Percentiles rank a stretch among this genome's conserved stretches.
phyloP scores from a whole-genome alignment of 2,329 filamentous ascomycete genomes.

The Parastagonospora nodorum region DNA sequence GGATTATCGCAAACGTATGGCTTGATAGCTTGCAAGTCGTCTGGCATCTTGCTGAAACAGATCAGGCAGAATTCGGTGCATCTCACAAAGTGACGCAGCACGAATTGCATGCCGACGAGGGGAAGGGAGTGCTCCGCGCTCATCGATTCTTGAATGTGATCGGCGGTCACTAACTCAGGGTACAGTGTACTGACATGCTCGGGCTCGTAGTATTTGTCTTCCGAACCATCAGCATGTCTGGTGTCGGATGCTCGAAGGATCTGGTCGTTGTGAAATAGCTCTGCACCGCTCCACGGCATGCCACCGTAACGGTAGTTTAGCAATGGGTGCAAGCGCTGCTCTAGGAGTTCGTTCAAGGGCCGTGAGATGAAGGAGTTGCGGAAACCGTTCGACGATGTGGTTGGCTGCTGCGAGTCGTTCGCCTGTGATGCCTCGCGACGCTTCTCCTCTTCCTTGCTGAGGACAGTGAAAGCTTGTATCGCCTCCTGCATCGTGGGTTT shows the following conservation, averaged over 20 bases:
- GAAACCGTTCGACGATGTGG: slow-evolving; percentile 44
- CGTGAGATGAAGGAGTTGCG: slow-evolving; percentile 71
- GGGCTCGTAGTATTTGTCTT: slow-evolving; percentile 48
- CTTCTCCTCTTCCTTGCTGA: slow-evolving; percentile 40
- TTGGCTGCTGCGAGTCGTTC: slow-evolving; percentile 19
- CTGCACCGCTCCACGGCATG: slow-evolving; percentile 72
- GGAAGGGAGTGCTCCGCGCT: slow-evolving; percentile 57
- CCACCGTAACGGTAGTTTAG: slow-evolving; percentile 62
- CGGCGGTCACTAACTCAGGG: slow-evolving; percentile 54
- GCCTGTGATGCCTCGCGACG: slow-evolving; percentile 26
- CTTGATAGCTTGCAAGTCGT: slow-evolving; percentile 71
- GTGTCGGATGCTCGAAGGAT: slow-evolving; percentile 42
- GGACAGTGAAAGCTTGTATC: slow-evolving; percentile 55
- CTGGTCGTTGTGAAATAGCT: slow-evolving; percentile 59
- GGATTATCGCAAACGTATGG: slow-evolving; percentile 74
- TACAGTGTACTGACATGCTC: slow-evolving; percentile 41
- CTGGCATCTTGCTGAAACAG: slow-evolving; percentile 72
- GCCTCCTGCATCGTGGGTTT: slow-evolving; percentile 69
- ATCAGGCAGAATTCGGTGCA: slow-evolving; percentile 88
- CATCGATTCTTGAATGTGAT: slow-evolving; percentile 52
- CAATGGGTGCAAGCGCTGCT: slow-evolving; percentile 66
- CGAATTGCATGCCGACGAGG: slow-evolving; percentile 72
- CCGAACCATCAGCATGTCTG: slow-evolving; percentile 35
- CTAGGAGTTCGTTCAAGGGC: slow-evolving; percentile 71
- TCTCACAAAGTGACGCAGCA: slow-evolving; percentile 74